These are phyloP conservation scores for Jimgerdemannia flammicorona DNA, from an alignment of 192 early-diverging fungal species.

Conservation along the genomic window DNA sequence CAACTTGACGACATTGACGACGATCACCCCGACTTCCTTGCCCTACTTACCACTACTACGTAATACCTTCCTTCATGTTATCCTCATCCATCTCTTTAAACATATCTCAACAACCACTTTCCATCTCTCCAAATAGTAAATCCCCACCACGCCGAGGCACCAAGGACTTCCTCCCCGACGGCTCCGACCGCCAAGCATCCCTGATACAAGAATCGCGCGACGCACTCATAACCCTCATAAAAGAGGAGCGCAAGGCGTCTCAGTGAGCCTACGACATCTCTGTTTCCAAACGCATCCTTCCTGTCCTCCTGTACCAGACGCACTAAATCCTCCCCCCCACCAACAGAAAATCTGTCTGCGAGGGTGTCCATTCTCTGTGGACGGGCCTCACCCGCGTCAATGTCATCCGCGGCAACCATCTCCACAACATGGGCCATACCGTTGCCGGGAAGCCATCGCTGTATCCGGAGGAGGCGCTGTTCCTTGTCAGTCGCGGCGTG, in stretches of 20 bases:
- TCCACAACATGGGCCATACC: conserved; percentile 44
- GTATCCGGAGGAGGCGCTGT: conserved; percentile 45
- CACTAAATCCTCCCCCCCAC: too few relatives aligned
- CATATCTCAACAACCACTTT: background rate
- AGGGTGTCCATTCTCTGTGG: background rate
- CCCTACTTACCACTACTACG: background rate
- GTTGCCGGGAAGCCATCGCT: conserved; percentile 30
- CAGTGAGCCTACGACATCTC: too few relatives aligned
- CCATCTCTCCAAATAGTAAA: background rate
- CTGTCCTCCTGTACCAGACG: too few relatives aligned
- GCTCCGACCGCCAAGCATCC: background rate
- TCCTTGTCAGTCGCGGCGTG: conserved; percentile 38
- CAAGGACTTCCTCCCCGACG: background rate
- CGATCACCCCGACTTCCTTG: background rate
- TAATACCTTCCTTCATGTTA: background rate
- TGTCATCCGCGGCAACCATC: conserved; percentile 31
- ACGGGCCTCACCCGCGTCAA: conserved; percentile 26
- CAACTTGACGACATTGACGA: background rate
- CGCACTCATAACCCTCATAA: background rate
- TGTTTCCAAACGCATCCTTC: too few relatives aligned
- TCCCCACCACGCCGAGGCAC: background rate
- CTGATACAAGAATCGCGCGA: background rate
- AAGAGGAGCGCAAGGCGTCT: background rate
- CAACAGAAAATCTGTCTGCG: background rate
- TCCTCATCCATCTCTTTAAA: background rate